These are phyloP conservation scores for Austroboletus olivaceoglutinosus DNA, from an alignment of 1,284 basidiomycete genomes.

Conservation along the genomic window DNA sequence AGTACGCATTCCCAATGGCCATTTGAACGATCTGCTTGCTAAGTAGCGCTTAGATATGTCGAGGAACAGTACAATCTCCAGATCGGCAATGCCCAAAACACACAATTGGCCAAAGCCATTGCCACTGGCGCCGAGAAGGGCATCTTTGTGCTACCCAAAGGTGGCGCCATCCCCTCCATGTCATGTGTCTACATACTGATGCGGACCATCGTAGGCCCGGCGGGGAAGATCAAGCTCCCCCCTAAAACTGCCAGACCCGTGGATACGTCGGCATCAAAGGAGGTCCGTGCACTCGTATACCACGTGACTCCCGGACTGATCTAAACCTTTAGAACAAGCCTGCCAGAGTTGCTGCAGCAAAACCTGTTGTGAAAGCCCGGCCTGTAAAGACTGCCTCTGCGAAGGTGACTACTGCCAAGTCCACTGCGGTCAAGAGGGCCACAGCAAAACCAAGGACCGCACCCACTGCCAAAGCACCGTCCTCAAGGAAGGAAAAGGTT, in stretches of 20 bases:
- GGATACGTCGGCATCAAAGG: constrained; percentile 60
- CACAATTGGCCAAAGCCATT: constrained; percentile 82
- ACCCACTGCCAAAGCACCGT: constrained; percentile 20
- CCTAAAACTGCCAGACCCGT: constrained; percentile 53
- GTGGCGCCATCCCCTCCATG: constrained; percentile 38
- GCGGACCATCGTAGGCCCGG: constrained; percentile 47
- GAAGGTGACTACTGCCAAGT: constrained; percentile 18
- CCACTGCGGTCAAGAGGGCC: constrained; percentile 18
- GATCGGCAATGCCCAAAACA: constrained; percentile 74
- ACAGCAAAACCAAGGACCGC: constrained; percentile 22
- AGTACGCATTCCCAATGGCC: constrained; percentile 45
- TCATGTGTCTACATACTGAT: constrained; percentile 6
- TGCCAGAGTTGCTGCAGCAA: constrained; percentile 36
- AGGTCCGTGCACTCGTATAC: constrained; percentile 45
- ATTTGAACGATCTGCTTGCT: constrained; percentile 10
- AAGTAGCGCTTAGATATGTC: constrained; percentile 56
- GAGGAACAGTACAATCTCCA: constrained; percentile 78
- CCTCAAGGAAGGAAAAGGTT: constrained; percentile 28
- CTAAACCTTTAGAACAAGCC: constrained; percentile 55
- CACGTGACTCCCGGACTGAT: constrained; percentile 26
- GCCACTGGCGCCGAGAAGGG: constrained; percentile 76
- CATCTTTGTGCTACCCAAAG: constrained; percentile 85
- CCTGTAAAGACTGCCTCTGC: constrained; percentile 31
- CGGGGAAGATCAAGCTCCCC: constrained; percentile 84
- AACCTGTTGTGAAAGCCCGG: constrained; percentile 31